Evolutionary conservation across 1,284 basidiomycete species (phyloP).

Genomic region (Thecaphora thlaspeos): DNA sequence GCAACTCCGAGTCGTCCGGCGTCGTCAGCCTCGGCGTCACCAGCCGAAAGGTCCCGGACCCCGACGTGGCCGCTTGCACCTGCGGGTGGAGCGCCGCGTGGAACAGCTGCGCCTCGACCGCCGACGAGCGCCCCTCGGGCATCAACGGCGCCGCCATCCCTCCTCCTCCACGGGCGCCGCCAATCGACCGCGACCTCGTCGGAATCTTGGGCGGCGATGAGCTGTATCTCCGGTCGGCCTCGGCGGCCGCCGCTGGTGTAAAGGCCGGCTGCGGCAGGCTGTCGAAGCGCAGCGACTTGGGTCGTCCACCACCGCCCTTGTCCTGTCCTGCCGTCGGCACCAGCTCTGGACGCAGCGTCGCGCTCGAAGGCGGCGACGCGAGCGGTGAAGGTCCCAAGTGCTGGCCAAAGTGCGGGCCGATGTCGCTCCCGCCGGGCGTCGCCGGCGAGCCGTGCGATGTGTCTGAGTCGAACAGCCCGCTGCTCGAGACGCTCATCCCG

Average conservation of each 20-base stretch:
- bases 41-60: constrained; percentile 44
- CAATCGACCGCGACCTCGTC: constrained; percentile 18
- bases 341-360: constrained; percentile 1
- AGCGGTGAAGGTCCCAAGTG: not conserved
- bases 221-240: constrained; percentile 5
- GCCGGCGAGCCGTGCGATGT: constrained; percentile 18
- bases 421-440: constrained; percentile 12
- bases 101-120: constrained; percentile 32
- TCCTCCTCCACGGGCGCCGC: too few relatives aligned
- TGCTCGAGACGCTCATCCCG: constrained; percentile 8
- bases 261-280: constrained; percentile 11
- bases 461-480: constrained; percentile 9
- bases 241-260: constrained; percentile 3
- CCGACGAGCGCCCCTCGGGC: constrained; percentile 17
- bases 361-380: constrained; percentile 1
- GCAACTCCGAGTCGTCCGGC: constrained; percentile 32
- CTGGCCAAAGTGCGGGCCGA: too few relatives aligned
- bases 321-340: constrained; percentile 7
- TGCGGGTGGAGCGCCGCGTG: constrained; percentile 23
- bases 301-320: constrained; percentile 6
- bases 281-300: constrained; percentile 36
- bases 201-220: constrained; percentile 12
- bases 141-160: too few relatives aligned
- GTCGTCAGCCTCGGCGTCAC: constrained; percentile 44
- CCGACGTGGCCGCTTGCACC: constrained; percentile 49